A percentile compares a stretch with the other conserved stretches of the same genome.
Evolutionary conservation across 2,329 filamentous ascomycete genomes (phyloP).

Genomic region (Fusarium mundagurra): DNA sequence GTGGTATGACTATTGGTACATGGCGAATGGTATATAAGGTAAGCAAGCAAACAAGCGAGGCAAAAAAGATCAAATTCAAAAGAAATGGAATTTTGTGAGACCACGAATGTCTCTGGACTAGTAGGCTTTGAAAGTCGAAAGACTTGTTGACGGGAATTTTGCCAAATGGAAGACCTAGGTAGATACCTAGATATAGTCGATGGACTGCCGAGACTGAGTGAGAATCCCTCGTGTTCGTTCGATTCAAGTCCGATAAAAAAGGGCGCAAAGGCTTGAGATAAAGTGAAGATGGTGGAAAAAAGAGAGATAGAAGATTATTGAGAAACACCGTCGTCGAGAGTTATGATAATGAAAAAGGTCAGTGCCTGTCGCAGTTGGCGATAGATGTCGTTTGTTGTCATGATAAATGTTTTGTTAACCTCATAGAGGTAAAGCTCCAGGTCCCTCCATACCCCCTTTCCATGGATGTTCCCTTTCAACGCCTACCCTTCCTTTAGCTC

Average conservation of each 20-base stretch:
- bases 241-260: not conserved
- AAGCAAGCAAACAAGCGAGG: not conserved
- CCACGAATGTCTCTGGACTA: not conserved
- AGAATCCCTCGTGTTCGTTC: not conserved
- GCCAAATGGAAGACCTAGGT: slow-evolving; percentile 11
- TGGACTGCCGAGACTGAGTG: not conserved
- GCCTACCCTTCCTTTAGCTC: slow-evolving; percentile 11
- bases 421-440: not conserved
- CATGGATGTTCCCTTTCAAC: not conserved
- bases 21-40: slow-evolving; percentile 36
- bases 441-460: not conserved
- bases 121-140: not conserved
- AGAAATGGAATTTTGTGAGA: not conserved
- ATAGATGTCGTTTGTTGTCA: slow-evolving; percentile 12
- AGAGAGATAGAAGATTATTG: not conserved
- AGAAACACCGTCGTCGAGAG: not conserved
- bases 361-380: not conserved
- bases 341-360: not conserved
- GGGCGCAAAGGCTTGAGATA: not conserved
- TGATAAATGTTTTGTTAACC: slow-evolving; percentile 13
- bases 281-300: not conserved
- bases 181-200: not conserved
- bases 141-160: not conserved
- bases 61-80: not conserved
- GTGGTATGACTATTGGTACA: slow-evolving; percentile 36